Base-by-base conservation (phyloP, 1,139 yeast species). In the Candida pseudocylindracea region DNA sequence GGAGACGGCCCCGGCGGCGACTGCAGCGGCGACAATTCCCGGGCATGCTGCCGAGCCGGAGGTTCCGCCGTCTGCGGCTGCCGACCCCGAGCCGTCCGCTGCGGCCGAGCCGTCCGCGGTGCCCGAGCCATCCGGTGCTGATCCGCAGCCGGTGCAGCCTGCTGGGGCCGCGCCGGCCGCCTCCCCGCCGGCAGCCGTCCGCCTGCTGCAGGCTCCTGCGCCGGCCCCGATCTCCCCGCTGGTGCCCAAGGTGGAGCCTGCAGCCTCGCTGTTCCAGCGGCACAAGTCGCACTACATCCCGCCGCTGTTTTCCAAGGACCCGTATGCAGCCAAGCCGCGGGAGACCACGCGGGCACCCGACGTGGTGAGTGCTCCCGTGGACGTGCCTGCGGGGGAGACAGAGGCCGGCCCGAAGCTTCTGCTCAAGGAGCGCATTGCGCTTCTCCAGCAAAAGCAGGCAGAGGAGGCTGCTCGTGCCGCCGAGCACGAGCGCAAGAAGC, bases 371-470 rank as follows among this genome's bases (percentile, higher is more conserved):
- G 55, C 51, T 15, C 48, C 41, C 28, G 39, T 42, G 11, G 46
- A 43, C 29, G 45, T 40, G 10, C 39, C 35, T 4, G n/a, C n/a
- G n/a, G n/a, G n/a, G n/a, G 46, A 37, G 25, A 41, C 42, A 10
- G 40, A 59, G 37, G 71, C 66, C 25, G 67, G 57, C 24, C 93
- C 94, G 10, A 73, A 76, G 42, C 54, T 83, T 55, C 74, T 92
- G 36, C 59, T 88, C 45, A 78, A 78, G 46, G 95, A 88, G 41
- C 65, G 96, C 40, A 81, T 88, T 46, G 80, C 80, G 9, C 48
- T 80, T 45, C 58, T 88, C 35, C 93, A 85, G 47, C 68, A 80
- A 45, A 72, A 72, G 37, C 94, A 80, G 48, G 67, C 67, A 36
- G 81, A 78, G 44, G 92, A 80, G 45, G 80, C 76, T 6, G 85